A percentile compares a stretch with the other conserved stretches of the same genome.
phyloP scores from a whole-genome alignment of 192 early-diverging fungal species.

The Entomortierella parvispora region DNA sequence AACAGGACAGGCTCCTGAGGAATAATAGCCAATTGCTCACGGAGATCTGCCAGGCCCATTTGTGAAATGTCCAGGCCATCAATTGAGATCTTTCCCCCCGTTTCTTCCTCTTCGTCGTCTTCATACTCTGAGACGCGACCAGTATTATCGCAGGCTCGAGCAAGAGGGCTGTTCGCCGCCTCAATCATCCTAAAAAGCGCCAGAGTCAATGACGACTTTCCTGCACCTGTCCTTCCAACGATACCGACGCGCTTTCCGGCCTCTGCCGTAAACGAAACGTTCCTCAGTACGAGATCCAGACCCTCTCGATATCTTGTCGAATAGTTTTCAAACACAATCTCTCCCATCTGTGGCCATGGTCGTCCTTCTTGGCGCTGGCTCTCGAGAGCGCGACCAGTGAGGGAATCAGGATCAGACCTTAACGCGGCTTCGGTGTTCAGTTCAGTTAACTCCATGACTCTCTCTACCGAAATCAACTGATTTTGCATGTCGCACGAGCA shows the following conservation, averaged over 20 bases:
- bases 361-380: slow-evolving; percentile 13
- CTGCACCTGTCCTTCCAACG: slow-evolving; percentile 72
- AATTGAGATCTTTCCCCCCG: slow-evolving; percentile 73
- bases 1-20: slow-evolving; percentile 82
- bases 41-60: slow-evolving; percentile 66
- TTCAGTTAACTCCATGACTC: slow-evolving; percentile 38
- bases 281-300: slow-evolving; percentile 74
- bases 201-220: slow-evolving; percentile 62
- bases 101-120: neutral
- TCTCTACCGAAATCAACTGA: slow-evolving; percentile 27
- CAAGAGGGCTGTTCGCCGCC: slow-evolving; percentile 20
- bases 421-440: slow-evolving; percentile 40
- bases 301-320: slow-evolving; percentile 78
- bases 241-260: slow-evolving; percentile 83
- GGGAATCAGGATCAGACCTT: slow-evolving; percentile 30
- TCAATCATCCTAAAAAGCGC: slow-evolving; percentile 61
- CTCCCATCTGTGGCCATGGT: slow-evolving; percentile 76
- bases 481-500: slow-evolving; percentile 79
- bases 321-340: slow-evolving; percentile 73
- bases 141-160: neutral
- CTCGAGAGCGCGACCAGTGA: slow-evolving; percentile 73
- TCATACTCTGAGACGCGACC: neutral
- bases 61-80: slow-evolving; percentile 73
- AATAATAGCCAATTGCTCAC: slow-evolving; percentile 73
- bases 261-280: slow-evolving; percentile 69